Evolutionary conservation across 2,329 filamentous ascomycete genomes (phyloP).

Genomic region (Zasmidium angulare): DNA sequence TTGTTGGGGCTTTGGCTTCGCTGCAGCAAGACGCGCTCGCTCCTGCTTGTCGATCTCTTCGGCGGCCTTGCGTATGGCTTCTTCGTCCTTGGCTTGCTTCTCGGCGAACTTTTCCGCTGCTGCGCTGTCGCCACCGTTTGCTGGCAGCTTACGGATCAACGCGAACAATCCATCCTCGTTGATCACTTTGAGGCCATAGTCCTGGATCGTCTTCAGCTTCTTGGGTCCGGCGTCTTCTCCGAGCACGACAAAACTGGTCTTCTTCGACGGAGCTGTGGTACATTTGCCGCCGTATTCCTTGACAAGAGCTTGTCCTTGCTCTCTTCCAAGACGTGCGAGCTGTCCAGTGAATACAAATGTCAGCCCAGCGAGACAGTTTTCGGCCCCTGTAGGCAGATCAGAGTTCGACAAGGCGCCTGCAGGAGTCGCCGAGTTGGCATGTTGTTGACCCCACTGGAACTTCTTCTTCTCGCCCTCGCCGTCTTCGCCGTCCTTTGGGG

Average conservation of each 20-base stretch:
- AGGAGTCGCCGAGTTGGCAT: constrained; percentile 52
- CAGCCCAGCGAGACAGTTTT: constrained; percentile 86
- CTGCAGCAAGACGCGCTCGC: constrained; percentile 37
- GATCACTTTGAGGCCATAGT: constrained; percentile 82
- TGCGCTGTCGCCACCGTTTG: constrained; percentile 82
- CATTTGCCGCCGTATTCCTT: constrained; percentile 95
- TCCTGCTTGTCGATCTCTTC: constrained; percentile 85
- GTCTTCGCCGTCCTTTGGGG: constrained; percentile 60
- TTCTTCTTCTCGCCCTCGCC: constrained; percentile 53
- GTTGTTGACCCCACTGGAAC: constrained; percentile 71
- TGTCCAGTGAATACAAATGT: constrained; percentile 95
- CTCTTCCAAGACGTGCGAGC: constrained; percentile 74
- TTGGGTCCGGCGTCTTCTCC: constrained; percentile 89
- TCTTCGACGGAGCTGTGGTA: constrained; percentile 79
- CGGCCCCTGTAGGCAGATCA: constrained; percentile 77
- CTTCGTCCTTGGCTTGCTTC: constrained; percentile 81
- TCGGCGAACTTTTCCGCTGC: constrained; percentile 81
- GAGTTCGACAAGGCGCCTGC: constrained; percentile 63
- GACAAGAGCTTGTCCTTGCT: constrained; percentile 80
- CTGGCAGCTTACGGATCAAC: constrained; percentile 76
- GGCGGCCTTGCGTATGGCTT: constrained; percentile 76
- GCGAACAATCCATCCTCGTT: constrained; percentile 90
- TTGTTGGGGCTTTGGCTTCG: constrained; percentile 43
- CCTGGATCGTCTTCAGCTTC: constrained; percentile 82
- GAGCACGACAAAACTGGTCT: constrained; percentile 90